These are phyloP conservation scores for Neofusicoccum laricinum DNA, from an alignment of 2,329 filamentous ascomycete species.

Conservation along the genomic window DNA sequence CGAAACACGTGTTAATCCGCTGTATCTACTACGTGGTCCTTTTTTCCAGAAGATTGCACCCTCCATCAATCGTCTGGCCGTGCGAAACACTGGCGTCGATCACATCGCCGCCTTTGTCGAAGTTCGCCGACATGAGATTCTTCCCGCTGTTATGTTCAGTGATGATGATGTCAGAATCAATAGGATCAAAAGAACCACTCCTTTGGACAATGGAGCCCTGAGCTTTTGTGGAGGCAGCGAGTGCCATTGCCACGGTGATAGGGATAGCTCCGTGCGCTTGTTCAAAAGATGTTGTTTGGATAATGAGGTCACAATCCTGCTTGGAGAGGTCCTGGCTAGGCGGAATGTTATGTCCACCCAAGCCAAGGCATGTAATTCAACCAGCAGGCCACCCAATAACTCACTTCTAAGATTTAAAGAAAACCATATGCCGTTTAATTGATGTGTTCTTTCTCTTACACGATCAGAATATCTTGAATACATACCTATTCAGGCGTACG, in stretches of 20 bases:
- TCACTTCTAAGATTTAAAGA: too few relatives aligned
- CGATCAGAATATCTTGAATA: too few relatives aligned
- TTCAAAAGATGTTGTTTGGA: conserved; percentile 42
- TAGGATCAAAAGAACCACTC: conserved; percentile 24
- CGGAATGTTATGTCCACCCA: background rate
- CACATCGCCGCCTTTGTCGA: conserved; percentile 25
- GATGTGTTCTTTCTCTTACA: too few relatives aligned
- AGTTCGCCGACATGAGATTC: conserved; percentile 34
- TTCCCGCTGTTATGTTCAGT: conserved; percentile 39
- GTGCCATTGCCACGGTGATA: conserved; percentile 41
- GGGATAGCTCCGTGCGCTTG: conserved; percentile 45
- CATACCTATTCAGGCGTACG: too few relatives aligned
- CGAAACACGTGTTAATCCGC: too few relatives aligned
- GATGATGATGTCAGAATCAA: conserved; percentile 31
- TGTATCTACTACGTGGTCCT: too few relatives aligned
- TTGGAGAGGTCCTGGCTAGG: conserved; percentile 29
- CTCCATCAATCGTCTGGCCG: conserved; percentile 36
- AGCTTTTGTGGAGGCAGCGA: conserved; percentile 39
- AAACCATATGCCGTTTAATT: too few relatives aligned
- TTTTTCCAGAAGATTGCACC: conserved; percentile 24
- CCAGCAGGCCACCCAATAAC: conserved; percentile 28
- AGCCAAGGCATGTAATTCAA: background rate
- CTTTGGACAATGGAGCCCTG: conserved; percentile 35
- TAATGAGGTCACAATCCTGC: conserved; percentile 34
- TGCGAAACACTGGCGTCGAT: conserved; percentile 34